Base-by-base conservation (phyloP, 768 basidiomycete genomes). In the Kwoniella shandongensis region DNA sequence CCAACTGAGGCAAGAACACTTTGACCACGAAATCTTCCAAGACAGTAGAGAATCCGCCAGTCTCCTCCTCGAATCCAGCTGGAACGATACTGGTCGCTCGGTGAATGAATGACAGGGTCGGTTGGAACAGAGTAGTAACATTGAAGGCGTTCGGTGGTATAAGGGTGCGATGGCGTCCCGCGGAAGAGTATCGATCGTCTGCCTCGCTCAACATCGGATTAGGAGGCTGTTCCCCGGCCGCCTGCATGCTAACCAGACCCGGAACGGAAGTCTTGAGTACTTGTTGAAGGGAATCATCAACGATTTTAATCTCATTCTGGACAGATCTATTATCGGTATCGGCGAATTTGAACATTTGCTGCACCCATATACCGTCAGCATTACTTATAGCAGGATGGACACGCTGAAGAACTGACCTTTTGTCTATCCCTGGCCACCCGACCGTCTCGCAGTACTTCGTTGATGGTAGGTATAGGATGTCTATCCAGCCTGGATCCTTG, bases 111-210 rank as follows among this genome's bases (percentile, higher is more conserved):
- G 86, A 80, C 20, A 96, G 79, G 12, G 92, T 94, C 0, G 96
- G 94, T 61, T 90, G 89, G 76, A 98, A 97, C n/a, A 99, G 81
- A 15, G 91, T 84, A 47, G 85, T 88, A 52, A 97, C 90, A 77
- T 94, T 91, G 79, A 97, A 97, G 2, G 91, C 90, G 70, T 97
- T 88, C 1, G 96, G 88, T 44, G 84, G 84, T 54, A 97, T 86
- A 20, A 98, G 81, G 29, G 89, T 80, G 44, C 88, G 83, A 78
- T 98, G 96, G 52, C 87, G 86, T 41, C 86, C 87, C 4, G 80
- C 80, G 12, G 86, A 85, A 5, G 87, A 80, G 55, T 86, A 76
- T 22, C 86, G 85, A 63, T 92, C 89, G 51, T 91, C 90, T 17
- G 82, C 81, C 13, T 83, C 85, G 23, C 47, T 51, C 26, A 46